Base-by-base conservation (phyloP, 2,329 filamentous ascomycete genomes). In the Exophiala viscosa region DNA sequence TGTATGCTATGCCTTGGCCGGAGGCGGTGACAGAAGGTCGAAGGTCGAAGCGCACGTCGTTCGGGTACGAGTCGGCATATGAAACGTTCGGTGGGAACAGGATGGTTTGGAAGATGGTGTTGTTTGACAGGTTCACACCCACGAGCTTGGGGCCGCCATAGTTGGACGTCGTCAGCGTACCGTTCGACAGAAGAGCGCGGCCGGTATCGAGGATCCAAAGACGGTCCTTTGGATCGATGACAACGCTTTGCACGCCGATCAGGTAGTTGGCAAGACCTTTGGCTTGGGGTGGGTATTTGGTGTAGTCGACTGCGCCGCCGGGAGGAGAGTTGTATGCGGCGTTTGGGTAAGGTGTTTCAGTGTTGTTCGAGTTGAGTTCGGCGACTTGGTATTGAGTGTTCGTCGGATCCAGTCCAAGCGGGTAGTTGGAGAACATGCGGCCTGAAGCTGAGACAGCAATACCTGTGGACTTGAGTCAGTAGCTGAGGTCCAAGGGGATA, bases 141-240 rank as follows among this genome's bases (percentile, higher is more conserved):
- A 80, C 58, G 8, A 81, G 67, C 56, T 80, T 81, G 0, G 77
- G 74, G 0, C 78, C 77, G 33, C 77, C 77, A 23, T 70, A 69
- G 1, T 69, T 65, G 1, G 77, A 70, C 0, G 64, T 61, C 8
- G 79, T 68, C 9, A 78, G 70, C 0, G 70, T 73, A 3, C 73
- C 73, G 40, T 77, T 69, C 0, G 63, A 59, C 3, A 68, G 69
- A n/a, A 68, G 62, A 1, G 70, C 71, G 17, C 77, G 70, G 7
- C 77, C 77, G 2, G 76, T 80, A 56, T 81, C 78, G 6, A 80
- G 70, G 46, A 80, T 73, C 77, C 76, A 80, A 15, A 79, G 69
- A 5, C 75, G 70, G 61, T 80, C 75, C 2, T 66, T 62, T 0
- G 76, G 58, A 55, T 81, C 77, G 14, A 80, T 69, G 9, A 80